Evolutionary conservation across 2,329 filamentous ascomycete species (phyloP), one percentile per base, ranked within the genome.

Genomic region (Monilinia vaccinii-corymbosi): DNA sequence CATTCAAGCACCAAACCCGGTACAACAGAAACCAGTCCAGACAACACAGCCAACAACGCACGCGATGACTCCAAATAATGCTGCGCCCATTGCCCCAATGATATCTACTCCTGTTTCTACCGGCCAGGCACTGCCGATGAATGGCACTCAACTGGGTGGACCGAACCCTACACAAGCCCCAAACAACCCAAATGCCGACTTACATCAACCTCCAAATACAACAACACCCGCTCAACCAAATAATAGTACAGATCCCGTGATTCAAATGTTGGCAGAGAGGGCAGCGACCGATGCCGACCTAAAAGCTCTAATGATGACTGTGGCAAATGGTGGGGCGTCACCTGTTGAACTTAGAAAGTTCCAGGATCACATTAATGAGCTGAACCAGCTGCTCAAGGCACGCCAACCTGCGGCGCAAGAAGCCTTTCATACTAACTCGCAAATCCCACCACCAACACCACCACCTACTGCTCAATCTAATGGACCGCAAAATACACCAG

Each of bases 291-390:
- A 94, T 69, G 80, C 84, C 0, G 80, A 87, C 59, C 76, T 94
- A 11, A 86, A 91, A 60, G 84, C 87, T 40, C 77, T 94, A 0
- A 94, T 94, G 89, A 90, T 90, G 71, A 83, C 89, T 57, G 89
- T 94, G 0, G 89, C 89, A 0, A 84, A 86, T 32, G 89, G 89
- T 1, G 81, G 86, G 65, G 89, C 89, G 0, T 84, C 82, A 14
- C 81, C 83, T 42, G 81, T 84, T 16, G 88, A 94, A 70, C 75
- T 94, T 14, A 83, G 84, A 50, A 82, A 85, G 63, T 94, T 94
- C 66, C 89, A 94, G 70, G 80, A 79, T 52, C 89, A 94, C 46
- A 94, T 94, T 63, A 87, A 91, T 68, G 85, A 91, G 70, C 81
- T 94, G 60, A 91, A 65, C 75, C 79, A 81, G 78, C 63, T 86